phyloP scores from a whole-genome alignment of 2,329 filamentous ascomycete genomes.

The Cercospora beticola region DNA sequence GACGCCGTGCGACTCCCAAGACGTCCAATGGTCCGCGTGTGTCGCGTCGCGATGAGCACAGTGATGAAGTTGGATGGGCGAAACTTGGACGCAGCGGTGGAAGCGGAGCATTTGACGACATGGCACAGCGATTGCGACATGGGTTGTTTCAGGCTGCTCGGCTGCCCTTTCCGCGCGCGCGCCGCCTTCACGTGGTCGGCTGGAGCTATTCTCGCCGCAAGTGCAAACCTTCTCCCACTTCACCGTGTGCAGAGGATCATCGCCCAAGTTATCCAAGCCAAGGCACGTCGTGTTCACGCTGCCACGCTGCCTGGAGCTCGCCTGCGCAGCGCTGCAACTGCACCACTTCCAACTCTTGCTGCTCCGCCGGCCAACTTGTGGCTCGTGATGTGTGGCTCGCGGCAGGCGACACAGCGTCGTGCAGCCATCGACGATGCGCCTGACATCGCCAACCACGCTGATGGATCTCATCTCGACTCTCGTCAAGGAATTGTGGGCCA shows the following conservation, averaged over 20 bases:
- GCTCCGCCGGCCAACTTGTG: background rate
- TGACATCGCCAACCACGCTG: background rate
- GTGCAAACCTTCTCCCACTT: slow-evolving; percentile 15
- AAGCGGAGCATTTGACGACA: slow-evolving; percentile 15
- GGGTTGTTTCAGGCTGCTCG: slow-evolving; percentile 4
- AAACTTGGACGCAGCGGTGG: background rate
- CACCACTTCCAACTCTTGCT: background rate
- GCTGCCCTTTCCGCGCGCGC: background rate
- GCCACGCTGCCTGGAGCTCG: no score
- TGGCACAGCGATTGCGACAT: background rate
- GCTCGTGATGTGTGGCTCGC: background rate
- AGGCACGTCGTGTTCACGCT: background rate
- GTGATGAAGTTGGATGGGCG: background rate
- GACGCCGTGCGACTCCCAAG: background rate
- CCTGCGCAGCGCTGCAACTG: no score
- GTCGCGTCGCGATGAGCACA: background rate
- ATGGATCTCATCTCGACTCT: background rate
- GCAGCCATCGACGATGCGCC: slow-evolving; percentile 13
- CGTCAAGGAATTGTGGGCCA: slow-evolving; percentile 1
- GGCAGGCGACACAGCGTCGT: background rate
- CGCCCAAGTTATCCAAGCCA: background rate
- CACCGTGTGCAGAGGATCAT: slow-evolving; percentile 4
- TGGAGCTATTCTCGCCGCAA: background rate
- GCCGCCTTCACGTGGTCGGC: slow-evolving; percentile 3
- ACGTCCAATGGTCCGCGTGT: background rate